Percentiles rank a stretch among this genome's conserved stretches.
These are phyloP conservation scores for Penicillium coffeae DNA, from an alignment of 495 filamentous ascomycete genomes.

Conservation along the genomic window DNA sequence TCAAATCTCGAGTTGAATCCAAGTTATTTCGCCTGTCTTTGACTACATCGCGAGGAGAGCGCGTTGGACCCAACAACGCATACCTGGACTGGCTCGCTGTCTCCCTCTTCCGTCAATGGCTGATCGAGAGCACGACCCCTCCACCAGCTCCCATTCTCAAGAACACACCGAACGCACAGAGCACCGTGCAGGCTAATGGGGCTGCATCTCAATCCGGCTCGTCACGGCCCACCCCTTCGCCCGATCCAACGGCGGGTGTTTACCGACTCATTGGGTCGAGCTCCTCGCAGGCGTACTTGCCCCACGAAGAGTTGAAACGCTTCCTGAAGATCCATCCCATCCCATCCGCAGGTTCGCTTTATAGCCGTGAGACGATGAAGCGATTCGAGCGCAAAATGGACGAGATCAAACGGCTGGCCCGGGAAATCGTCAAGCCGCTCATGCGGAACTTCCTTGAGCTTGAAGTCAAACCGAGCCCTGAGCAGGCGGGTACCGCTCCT, in stretches of 20 bases:
- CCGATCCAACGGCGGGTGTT: constrained; percentile 52
- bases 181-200: constrained; percentile 20
- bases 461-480: constrained; percentile 51
- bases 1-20: constrained; percentile 63
- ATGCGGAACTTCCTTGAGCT: constrained; percentile 81
- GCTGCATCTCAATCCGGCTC: constrained; percentile 23
- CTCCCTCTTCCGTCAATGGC: constrained; percentile 82
- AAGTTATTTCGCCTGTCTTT: constrained; percentile 76
- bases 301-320: constrained; percentile 81
- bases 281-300: constrained; percentile 60
- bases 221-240: constrained; percentile 17
- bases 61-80: constrained; percentile 69
- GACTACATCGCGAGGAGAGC: constrained; percentile 73
- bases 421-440: constrained; percentile 77
- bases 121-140: constrained; percentile 80
- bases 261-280: constrained; percentile 66
- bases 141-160: constrained; percentile 51
- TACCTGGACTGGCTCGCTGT: constrained; percentile 88
- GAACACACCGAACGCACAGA: constrained; percentile 24
- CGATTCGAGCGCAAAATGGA: constrained; percentile 82
- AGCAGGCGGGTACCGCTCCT: constrained; percentile 3
- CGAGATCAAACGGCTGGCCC: constrained; percentile 77
- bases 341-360: constrained; percentile 52
- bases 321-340: constrained; percentile 68
- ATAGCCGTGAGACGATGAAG: constrained; percentile 70